Conservation (phyloP, 352 stramenopile species). For the Globisporangium echinulatum region DNA sequence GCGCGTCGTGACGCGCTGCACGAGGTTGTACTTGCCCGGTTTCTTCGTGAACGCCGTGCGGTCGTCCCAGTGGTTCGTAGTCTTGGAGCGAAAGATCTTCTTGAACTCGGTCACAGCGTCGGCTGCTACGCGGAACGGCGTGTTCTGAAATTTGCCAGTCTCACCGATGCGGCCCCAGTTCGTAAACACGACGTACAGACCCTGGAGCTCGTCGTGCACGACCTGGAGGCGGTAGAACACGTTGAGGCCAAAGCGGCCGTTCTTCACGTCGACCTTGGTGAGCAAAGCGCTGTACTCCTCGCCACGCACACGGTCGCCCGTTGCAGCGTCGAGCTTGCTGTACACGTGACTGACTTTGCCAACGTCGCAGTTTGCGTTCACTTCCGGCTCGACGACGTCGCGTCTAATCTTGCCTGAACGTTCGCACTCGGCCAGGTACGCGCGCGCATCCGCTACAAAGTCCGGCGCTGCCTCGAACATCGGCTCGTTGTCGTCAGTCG, state of each 20-base stretch:
- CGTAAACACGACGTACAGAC: slow-evolving; percentile 67
- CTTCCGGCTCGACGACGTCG: slow-evolving; percentile 29
- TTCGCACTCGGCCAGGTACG: slow-evolving; percentile 50
- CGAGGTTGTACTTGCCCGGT: slow-evolving; percentile 65
- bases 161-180: slow-evolving; percentile 80
- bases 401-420: slow-evolving; percentile 47
- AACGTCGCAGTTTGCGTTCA: slow-evolving; percentile 55
- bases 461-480: slow-evolving; percentile 26
- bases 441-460: slow-evolving; percentile 39
- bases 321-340: slow-evolving; percentile 17
- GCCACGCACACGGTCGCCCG: slow-evolving; percentile 18
- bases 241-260: slow-evolving; percentile 63
- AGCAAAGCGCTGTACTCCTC: slow-evolving; percentile 51
- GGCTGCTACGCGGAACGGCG: slow-evolving; percentile 42
- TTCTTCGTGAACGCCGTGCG: slow-evolving; percentile 51
- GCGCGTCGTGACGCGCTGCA: slow-evolving; percentile 48
- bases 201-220: slow-evolving; percentile 62
- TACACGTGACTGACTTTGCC: slow-evolving; percentile 43
- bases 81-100: slow-evolving; percentile 80
- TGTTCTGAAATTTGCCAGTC: slow-evolving; percentile 74
- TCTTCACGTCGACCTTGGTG: slow-evolving; percentile 74
- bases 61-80: slow-evolving; percentile 56
- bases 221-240: slow-evolving; percentile 75
- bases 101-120: slow-evolving; percentile 69
- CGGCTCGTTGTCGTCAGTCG: slow-evolving; percentile 14